These are phyloP conservation scores for Monosporozyma unispora DNA, from an alignment of 805 yeast genomes.

Conservation along the genomic window DNA sequence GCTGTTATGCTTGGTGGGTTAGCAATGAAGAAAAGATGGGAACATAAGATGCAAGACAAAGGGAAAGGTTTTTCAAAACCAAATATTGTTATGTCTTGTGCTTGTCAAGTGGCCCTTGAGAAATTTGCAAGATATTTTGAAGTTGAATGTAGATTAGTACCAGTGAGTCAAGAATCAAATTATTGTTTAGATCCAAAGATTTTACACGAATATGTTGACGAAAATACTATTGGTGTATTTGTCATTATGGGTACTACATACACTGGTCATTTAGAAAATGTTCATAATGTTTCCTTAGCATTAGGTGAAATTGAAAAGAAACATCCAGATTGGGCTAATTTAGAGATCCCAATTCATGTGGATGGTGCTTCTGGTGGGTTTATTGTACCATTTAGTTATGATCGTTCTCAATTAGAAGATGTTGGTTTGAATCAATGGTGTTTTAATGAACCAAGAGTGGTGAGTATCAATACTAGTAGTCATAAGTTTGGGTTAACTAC, in stretches of 20 bases:
- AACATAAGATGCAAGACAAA: slow-evolving; percentile 46
- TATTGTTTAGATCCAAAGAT: slow-evolving; percentile 55
- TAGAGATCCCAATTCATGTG: slow-evolving; percentile 75
- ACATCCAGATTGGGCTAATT: slow-evolving; percentile 25
- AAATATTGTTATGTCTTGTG: slow-evolving; percentile 83
- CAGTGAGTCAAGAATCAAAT: slow-evolving; percentile 50
- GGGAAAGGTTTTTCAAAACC: slow-evolving; percentile 61
- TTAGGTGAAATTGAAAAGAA: slow-evolving; percentile 53
- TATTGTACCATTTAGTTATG: slow-evolving; percentile 75
- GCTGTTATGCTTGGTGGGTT: slow-evolving; percentile 91
- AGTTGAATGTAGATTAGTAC: slow-evolving; percentile 72
- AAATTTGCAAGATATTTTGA: slow-evolving; percentile 92
- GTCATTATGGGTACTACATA: slow-evolving; percentile 87
- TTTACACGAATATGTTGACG: slow-evolving; percentile 63
- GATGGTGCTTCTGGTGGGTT: slow-evolving; percentile 93
- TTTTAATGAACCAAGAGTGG: slow-evolving; percentile 66
- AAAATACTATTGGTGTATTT: slow-evolving; percentile 85
- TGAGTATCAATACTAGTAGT: slow-evolving; percentile 81
- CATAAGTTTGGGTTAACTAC: slow-evolving; percentile 88
- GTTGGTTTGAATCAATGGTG: slow-evolving; percentile 48
- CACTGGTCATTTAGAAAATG: slow-evolving; percentile 87
- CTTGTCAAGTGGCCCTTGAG: slow-evolving; percentile 90
- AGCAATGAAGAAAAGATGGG: slow-evolving; percentile 89
- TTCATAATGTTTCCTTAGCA: slow-evolving; percentile 48
- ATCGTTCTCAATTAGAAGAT: slow-evolving; percentile 40